Evolutionary conservation across 192 early-diverging fungal genomes (phyloP).

Genomic region (Umbelopsis sp.): DNA sequence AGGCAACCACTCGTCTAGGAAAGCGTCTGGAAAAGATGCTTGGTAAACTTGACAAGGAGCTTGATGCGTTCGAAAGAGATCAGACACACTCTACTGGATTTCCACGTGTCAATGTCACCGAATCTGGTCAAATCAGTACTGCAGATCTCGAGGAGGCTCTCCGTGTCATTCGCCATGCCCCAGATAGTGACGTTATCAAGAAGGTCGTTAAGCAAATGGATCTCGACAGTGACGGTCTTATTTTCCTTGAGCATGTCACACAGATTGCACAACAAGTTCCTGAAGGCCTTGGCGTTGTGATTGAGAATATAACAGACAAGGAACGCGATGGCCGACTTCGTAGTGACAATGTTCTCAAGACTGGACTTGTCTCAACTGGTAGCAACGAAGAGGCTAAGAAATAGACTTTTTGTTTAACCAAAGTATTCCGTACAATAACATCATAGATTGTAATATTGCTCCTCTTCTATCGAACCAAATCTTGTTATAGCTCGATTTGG

Average conservation of each 20-base stretch:
- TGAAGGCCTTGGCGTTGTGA: slow-evolving; percentile 61
- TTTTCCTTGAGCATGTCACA: slow-evolving; percentile 62
- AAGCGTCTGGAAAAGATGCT: slow-evolving; percentile 82
- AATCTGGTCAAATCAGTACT: slow-evolving; percentile 65
- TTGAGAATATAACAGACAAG: slow-evolving; percentile 43
- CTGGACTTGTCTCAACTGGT: not conserved
- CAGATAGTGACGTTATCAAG: slow-evolving; percentile 70
- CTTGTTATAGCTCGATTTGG: not conserved
- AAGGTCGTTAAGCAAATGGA: slow-evolving; percentile 76
- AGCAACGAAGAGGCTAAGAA: not conserved
- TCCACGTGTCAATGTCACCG: slow-evolving; percentile 66
- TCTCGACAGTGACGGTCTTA: slow-evolving; percentile 69
- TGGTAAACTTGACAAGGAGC: slow-evolving; percentile 68
- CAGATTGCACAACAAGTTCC: slow-evolving; percentile 53
- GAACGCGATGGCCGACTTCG: slow-evolving; percentile 25
- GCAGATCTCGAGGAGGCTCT: slow-evolving; percentile 70
- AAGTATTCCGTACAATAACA: not conserved
- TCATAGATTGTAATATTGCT: slow-evolving; percentile 13
- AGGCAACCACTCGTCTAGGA: slow-evolving; percentile 60
- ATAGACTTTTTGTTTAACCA: not conserved
- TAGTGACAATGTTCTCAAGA: slow-evolving; percentile 17
- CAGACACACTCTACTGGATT: slow-evolving; percentile 63
- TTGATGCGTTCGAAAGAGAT: slow-evolving; percentile 45
- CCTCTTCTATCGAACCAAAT: slow-evolving; percentile 1
- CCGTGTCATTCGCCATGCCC: slow-evolving; percentile 64